Conservation (phyloP, 2,329 filamentous ascomycete genomes). For the Pseudocercospora fijiensis region DNA sequence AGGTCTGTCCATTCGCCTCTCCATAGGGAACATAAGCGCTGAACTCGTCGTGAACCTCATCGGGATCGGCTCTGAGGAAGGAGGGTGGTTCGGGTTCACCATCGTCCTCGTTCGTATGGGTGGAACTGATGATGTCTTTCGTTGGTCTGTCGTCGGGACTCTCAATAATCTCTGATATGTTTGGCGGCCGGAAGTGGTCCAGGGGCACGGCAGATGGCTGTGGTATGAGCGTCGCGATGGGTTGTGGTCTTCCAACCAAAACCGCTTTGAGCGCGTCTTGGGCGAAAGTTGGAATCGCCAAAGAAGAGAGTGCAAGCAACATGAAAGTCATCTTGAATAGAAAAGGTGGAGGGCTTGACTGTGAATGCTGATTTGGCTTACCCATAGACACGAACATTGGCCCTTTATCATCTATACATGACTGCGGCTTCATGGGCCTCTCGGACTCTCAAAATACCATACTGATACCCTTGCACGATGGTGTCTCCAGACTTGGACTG, state of each 20-base stretch:
- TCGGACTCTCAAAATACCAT: not conserved
- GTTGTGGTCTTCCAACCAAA: not conserved
- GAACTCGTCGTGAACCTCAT: slow-evolving; percentile 2
- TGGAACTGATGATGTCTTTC: not conserved
- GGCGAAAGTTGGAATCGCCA: not conserved
- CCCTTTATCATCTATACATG: not conserved
- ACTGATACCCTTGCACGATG: not conserved
- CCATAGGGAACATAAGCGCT: slow-evolving; percentile 6
- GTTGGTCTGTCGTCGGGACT: too few relatives aligned
- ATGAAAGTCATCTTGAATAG: not conserved
- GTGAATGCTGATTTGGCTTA: not conserved
- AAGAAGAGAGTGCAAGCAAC: not conserved
- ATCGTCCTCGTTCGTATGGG: not conserved
- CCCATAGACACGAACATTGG: not conserved
- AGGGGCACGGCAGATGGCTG: not conserved
- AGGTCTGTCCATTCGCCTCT: slow-evolving; percentile 2
- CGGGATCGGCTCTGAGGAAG: not conserved
- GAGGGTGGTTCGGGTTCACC: not conserved
- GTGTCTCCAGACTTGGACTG: not conserved
- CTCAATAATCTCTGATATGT: not conserved
- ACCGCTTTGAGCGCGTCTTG: not conserved
- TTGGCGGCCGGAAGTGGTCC: not conserved
- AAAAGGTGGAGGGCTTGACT: not conserved
- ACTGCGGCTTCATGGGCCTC: not conserved
- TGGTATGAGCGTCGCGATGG: not conserved